phyloP scores from a whole-genome alignment of 345 rosid species.

The Citrus inodora region DNA sequence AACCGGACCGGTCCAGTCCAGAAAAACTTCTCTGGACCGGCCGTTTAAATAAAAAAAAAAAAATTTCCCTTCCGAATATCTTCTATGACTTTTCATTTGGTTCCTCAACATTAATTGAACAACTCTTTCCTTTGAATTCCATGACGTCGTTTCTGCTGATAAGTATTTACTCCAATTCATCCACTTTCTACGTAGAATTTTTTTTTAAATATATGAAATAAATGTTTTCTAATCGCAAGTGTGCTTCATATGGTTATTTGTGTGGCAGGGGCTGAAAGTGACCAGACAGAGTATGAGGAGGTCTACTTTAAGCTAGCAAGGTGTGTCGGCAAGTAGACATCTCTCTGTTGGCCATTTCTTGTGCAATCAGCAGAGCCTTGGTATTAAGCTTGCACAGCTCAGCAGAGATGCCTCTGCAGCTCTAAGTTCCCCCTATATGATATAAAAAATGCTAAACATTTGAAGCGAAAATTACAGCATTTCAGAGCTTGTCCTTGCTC shows the following conservation, averaged over 20 bases:
- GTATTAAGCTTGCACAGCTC: conserved; percentile 62
- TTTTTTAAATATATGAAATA: no score
- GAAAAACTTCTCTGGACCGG: neutral
- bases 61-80: no score
- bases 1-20: neutral
- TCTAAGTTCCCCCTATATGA: conserved; percentile 30
- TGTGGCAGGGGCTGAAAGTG: conserved; percentile 49
- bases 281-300: conserved; percentile 50
- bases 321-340: conserved; percentile 45
- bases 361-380: conserved; percentile 68
- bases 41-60: neutral
- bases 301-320: conserved; percentile 48
- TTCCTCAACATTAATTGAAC: no score
- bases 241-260: neutral
- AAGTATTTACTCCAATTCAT: neutral
- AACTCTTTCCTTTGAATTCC: no score
- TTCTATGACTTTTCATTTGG: no score
- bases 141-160: no score
- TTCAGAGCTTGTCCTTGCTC: neutral
- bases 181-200: neutral
- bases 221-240: neutral
- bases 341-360: conserved; percentile 42
- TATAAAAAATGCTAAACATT: neutral
- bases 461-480: neutral
- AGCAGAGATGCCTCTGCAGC: conserved; percentile 74